Conservation (phyloP, 2,329 filamentous ascomycete species). For the Diaporthe destruens region DNA sequence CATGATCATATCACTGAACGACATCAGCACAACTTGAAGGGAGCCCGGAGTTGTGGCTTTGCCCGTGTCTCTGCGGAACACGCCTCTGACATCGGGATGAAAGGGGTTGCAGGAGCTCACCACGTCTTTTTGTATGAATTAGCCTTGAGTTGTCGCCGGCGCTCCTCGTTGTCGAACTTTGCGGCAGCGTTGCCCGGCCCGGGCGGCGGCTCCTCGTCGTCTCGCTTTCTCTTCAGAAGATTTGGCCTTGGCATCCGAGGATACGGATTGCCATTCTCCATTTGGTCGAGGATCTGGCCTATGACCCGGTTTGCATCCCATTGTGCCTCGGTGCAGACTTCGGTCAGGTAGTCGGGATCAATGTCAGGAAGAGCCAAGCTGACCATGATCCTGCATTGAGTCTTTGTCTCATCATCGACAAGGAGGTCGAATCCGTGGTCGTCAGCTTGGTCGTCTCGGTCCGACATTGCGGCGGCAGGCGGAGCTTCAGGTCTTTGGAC, state of each 20-base stretch:
- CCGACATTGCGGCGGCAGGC: not conserved
- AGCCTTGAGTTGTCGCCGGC: constrained; percentile 37
- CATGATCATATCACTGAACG: constrained; percentile 48
- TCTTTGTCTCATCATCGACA: constrained; percentile 17
- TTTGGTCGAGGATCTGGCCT: constrained; percentile 54
- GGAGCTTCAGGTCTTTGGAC: constrained; percentile 1
- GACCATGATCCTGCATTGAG: constrained; percentile 49
- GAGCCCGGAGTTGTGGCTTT: not conserved
- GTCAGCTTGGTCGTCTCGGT: not conserved
- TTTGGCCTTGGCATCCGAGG: constrained; percentile 47
- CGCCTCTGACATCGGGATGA: not conserved
- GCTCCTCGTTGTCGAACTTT: constrained; percentile 45
- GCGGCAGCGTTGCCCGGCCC: constrained; percentile 42
- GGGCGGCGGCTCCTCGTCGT: constrained; percentile 42
- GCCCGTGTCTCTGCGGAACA: not conserved
- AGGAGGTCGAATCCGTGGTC: not conserved
- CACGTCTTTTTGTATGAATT: constrained; percentile 42
- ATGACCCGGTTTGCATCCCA: constrained; percentile 52
- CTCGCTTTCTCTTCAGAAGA: constrained; percentile 58
- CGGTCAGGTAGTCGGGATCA: constrained; percentile 54
- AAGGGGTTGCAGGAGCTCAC: constrained; percentile 12
- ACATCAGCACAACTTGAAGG: constrained; percentile 10
- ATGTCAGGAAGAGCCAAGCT: constrained; percentile 60
- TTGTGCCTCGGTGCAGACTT: constrained; percentile 45
- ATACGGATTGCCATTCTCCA: constrained; percentile 56